Conservation (phyloP, 495 filamentous ascomycete species). For the Penicillium verhagenii region DNA sequence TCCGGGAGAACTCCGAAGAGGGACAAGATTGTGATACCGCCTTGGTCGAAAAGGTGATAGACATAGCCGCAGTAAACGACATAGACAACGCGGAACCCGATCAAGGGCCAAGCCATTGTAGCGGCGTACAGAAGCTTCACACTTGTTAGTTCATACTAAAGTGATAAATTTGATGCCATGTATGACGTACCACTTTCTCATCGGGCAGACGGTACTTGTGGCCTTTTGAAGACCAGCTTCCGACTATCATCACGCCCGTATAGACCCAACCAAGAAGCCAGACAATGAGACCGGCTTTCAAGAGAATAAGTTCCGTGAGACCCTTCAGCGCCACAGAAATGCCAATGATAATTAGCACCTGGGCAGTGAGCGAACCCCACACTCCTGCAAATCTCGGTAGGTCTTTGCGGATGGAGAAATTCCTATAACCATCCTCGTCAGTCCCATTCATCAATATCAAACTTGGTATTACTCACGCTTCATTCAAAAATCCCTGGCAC, state of each 20-base stretch:
- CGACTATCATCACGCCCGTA: neutral
- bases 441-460: neutral
- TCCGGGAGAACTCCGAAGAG: neutral
- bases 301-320: neutral
- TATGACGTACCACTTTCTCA: neutral
- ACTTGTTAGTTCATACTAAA: neutral
- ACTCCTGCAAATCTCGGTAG: neutral
- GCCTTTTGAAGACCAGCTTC: neutral
- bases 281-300: neutral
- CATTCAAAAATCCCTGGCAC: neutral
- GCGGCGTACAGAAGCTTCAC: neutral
- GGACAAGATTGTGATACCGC: neutral
- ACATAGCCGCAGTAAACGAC: neutral
- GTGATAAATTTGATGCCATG: neutral
- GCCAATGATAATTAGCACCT: neutral
- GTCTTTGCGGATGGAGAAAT: neutral
- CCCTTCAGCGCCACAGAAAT: neutral
- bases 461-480: neutral
- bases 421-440: neutral
- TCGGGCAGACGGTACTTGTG: neutral
- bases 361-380: neutral
- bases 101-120: neutral
- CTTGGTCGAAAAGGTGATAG: neutral
- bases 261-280: neutral
- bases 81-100: neutral